phyloP scores from a whole-genome alignment of 768 basidiomycete species.

The Nevesoporus exiguus region DNA sequence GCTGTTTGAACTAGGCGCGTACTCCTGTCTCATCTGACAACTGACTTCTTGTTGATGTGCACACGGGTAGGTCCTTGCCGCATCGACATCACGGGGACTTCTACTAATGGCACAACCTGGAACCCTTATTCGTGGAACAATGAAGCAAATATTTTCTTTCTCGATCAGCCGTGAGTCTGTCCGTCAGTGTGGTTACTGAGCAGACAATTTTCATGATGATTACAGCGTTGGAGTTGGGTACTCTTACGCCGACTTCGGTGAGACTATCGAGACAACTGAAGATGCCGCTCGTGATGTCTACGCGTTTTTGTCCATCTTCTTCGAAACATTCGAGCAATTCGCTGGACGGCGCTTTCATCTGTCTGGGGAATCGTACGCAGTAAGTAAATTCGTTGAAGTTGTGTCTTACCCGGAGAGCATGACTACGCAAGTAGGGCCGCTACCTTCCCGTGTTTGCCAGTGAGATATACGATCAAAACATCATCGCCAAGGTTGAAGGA shows the following conservation, averaged over 20 bases:
- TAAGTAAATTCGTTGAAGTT: slow-evolving; percentile 31
- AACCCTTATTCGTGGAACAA: slow-evolving; percentile 66
- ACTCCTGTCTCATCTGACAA: not conserved
- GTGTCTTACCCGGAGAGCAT: not conserved
- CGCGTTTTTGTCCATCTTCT: slow-evolving; percentile 75
- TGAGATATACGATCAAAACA: slow-evolving; percentile 73
- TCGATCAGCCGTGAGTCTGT: slow-evolving; percentile 54
- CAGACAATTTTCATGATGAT: not conserved
- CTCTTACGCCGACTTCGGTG: slow-evolving; percentile 66
- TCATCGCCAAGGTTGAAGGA: slow-evolving; percentile 45
- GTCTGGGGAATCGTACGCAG: slow-evolving; percentile 72
- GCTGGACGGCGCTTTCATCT: slow-evolving; percentile 65
- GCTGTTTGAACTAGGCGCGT: slow-evolving; percentile 54
- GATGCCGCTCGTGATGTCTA: slow-evolving; percentile 75
- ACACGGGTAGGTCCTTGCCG: slow-evolving; percentile 48
- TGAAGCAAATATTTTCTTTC: slow-evolving; percentile 67
- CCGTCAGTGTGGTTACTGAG: not conserved
- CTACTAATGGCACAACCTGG: slow-evolving; percentile 58
- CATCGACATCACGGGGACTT: slow-evolving; percentile 55
- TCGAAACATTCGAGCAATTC: slow-evolving; percentile 74
- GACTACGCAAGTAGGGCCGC: slow-evolving; percentile 48
- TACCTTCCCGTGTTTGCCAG: slow-evolving; percentile 75
- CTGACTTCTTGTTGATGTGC: slow-evolving; percentile 23
- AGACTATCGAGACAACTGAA: slow-evolving; percentile 71
- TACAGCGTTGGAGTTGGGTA: slow-evolving; percentile 65